These are phyloP conservation scores for Nicotiana tomentosiformis DNA, from an alignment of 257 asterid genomes.

Conservation along the genomic window DNA sequence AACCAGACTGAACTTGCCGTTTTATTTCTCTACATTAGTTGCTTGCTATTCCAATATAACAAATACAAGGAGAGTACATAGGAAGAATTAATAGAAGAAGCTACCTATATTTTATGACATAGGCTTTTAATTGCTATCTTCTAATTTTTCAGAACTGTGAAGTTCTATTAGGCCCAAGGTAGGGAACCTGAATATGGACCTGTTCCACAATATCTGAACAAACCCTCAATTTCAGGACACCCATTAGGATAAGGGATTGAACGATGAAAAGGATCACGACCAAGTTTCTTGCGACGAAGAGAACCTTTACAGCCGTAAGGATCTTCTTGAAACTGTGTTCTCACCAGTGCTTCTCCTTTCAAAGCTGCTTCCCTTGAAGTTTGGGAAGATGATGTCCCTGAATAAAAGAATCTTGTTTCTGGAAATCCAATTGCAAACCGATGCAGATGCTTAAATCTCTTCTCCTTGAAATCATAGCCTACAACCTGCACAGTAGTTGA, in stretches of 20 bases:
- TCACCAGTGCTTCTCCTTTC: constrained; percentile 79
- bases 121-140: neutral
- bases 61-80: neutral
- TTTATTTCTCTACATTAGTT: constrained; percentile 1
- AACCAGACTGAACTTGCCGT: neutral
- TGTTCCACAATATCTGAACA: constrained; percentile 76
- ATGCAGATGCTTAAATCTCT: constrained; percentile 75
- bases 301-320: constrained; percentile 84
- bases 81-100: neutral
- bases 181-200: constrained; percentile 61
- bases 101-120: neutral
- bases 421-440: constrained; percentile 40
- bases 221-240: constrained; percentile 78
- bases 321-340: constrained; percentile 71
- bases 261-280: constrained; percentile 88
- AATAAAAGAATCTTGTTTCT: constrained; percentile 48
- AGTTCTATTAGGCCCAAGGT: constrained; percentile 54
- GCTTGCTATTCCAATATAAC: neutral
- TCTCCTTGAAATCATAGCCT: constrained; percentile 92
- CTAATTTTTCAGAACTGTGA: neutral
- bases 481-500: constrained; percentile 48
- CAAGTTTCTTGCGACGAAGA: constrained; percentile 61
- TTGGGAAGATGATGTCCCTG: constrained; percentile 76
- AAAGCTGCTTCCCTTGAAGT: constrained; percentile 76
- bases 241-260: constrained; percentile 91